Evolutionary conservation across 2,329 filamentous ascomycete species (phyloP).

Genomic region (Aureobasidium sp.): DNA sequence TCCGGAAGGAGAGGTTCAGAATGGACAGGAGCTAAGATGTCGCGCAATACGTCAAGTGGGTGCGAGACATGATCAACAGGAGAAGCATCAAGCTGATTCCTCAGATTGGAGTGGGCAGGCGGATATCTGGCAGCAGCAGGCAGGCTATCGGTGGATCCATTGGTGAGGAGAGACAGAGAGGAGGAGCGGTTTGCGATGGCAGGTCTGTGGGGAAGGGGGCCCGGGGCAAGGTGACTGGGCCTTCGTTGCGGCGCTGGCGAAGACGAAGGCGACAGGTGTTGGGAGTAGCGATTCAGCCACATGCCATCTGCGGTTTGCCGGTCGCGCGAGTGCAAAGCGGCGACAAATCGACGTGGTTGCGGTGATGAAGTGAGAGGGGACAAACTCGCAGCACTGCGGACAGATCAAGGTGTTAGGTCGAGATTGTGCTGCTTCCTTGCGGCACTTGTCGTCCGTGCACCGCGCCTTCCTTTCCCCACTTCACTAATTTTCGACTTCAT

Average conservation of each 20-base stretch:
- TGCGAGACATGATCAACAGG: slow-evolving; percentile 55
- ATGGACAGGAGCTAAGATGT: slow-evolving; percentile 43
- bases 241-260: slow-evolving; percentile 66
- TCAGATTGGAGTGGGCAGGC: slow-evolving; percentile 59
- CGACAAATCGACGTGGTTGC: background rate
- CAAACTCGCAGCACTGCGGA: background rate
- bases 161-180: slow-evolving; percentile 64
- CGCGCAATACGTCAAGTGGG: slow-evolving; percentile 62
- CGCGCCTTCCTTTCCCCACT: slow-evolving; percentile 13
- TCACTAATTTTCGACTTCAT: slow-evolving; percentile 9
- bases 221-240: slow-evolving; percentile 61
- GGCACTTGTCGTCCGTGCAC: background rate
- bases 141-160: slow-evolving; percentile 70
- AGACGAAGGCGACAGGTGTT: slow-evolving; percentile 58
- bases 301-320: slow-evolving; percentile 40
- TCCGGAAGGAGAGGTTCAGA: background rate
- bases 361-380: background rate
- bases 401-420: background rate
- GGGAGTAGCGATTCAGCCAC: slow-evolving; percentile 86
- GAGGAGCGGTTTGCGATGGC: slow-evolving; percentile 66
- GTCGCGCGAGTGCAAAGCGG: background rate
- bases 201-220: slow-evolving; percentile 60
- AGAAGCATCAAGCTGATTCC: slow-evolving; percentile 47
- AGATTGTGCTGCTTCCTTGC: background rate
- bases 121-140: slow-evolving; percentile 56